These are phyloP conservation scores for Globisporangium paroecandrum DNA, from an alignment of 352 stramenopile genomes.

Conservation along the genomic window DNA sequence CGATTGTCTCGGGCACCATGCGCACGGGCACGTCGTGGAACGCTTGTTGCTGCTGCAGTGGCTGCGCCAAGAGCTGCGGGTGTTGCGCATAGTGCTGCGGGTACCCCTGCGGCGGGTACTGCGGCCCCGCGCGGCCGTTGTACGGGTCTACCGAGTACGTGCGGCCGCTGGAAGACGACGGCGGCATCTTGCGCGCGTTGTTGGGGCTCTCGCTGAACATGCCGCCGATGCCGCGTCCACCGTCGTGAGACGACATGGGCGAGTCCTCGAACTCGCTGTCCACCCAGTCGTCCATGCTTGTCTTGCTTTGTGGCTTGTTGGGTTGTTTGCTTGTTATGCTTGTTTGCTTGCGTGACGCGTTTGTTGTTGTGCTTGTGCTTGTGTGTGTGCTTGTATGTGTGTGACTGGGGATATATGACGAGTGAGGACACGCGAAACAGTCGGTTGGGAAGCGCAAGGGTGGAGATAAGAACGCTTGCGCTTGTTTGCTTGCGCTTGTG, in stretches of 20 bases:
- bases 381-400: background rate
- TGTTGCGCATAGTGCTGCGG: constrained; percentile 21
- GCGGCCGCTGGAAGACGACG: constrained; percentile 20
- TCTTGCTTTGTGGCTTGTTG: background rate
- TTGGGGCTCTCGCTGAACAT: constrained; percentile 81
- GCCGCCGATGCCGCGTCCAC: constrained; percentile 32
- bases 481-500: background rate
- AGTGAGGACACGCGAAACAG: background rate
- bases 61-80: constrained; percentile 5
- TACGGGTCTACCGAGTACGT: constrained; percentile 35
- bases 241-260: constrained; percentile 48
- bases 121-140: constrained; percentile 15
- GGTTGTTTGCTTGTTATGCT: background rate
- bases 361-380: background rate
- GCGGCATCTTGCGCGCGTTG: constrained; percentile 19
- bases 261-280: constrained; percentile 79
- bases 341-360: background rate
- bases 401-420: background rate
- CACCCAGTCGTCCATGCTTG: constrained; percentile 45
- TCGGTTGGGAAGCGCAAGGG: background rate
- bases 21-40: constrained; percentile 59
- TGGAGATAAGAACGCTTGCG: constrained; percentile 2
- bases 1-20: constrained; percentile 39
- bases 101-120: constrained; percentile 18
- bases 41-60: constrained; percentile 16